These are phyloP conservation scores for Halophytophthora batemanensis DNA, from an alignment of 352 stramenopile genomes.

Conservation along the genomic window DNA sequence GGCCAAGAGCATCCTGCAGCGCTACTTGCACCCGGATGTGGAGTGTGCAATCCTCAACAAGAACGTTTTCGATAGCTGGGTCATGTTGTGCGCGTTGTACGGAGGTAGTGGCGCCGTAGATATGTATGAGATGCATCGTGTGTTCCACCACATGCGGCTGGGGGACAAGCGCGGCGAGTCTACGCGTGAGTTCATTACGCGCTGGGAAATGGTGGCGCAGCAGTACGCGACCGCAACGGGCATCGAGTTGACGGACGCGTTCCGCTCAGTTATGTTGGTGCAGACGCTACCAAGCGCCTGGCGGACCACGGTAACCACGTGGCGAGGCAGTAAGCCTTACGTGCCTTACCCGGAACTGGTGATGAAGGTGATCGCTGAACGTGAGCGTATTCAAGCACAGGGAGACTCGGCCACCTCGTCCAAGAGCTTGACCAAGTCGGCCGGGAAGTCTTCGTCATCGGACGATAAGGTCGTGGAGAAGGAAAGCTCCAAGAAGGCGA, in stretches of 20 bases:
- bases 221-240: constrained; percentile 37
- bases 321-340: constrained; percentile 34
- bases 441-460: not conserved
- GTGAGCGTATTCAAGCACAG: constrained; percentile 19
- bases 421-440: not conserved
- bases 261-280: constrained; percentile 33
- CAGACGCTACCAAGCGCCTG: constrained; percentile 32
- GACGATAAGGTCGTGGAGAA: too few species aligned
- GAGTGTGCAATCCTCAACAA: constrained; percentile 45
- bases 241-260: constrained; percentile 37
- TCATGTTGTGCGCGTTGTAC: constrained; percentile 42
- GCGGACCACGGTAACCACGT: constrained; percentile 24
- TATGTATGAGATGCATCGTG: constrained; percentile 41
- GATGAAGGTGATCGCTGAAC: constrained; percentile 27
- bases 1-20: constrained; percentile 47
- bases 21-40: constrained; percentile 42
- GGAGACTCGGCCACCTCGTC: constrained; percentile 8
- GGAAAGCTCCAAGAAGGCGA: too few species aligned
- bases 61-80: constrained; percentile 52
- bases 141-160: constrained; percentile 41
- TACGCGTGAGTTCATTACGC: constrained; percentile 32
- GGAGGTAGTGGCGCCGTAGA: constrained; percentile 27
- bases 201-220: constrained; percentile 38
- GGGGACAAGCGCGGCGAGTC: constrained; percentile 41
- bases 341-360: constrained; percentile 41